Evolutionary conservation across 306 rosid species (phyloP).

Genomic region (Vigna unguiculata): DNA sequence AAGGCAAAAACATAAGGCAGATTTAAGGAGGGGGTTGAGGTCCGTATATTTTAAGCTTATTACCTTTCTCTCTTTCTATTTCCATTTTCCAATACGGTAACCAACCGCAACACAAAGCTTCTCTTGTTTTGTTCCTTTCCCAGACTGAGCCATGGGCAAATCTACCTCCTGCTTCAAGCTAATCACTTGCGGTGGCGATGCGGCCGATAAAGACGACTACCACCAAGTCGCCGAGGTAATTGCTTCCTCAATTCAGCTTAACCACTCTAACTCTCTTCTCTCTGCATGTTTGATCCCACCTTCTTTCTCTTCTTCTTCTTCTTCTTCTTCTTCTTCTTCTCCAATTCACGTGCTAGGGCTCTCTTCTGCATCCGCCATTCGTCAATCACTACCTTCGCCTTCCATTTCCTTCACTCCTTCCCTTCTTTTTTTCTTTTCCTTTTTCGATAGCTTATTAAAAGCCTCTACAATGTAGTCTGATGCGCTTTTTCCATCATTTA

Average conservation of each 20-base stretch:
- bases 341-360: conserved; percentile 6
- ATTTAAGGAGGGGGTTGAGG: conserved; percentile 64
- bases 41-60: conserved; percentile 59
- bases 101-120: conserved; percentile 49
- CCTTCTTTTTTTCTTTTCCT: background rate
- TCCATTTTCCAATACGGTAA: conserved; percentile 58
- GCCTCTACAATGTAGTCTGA: background rate
- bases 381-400: background rate
- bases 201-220: conserved; percentile 61
- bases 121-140: conserved; percentile 45
- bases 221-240: conserved; percentile 63
- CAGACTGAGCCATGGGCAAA: conserved; percentile 61
- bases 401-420: background rate
- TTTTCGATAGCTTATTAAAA: conserved; percentile 7
- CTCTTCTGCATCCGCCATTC: conserved; percentile 32
- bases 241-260: conserved; percentile 27
- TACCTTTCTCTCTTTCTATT: conserved; percentile 40
- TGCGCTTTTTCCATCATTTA: background rate
- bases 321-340: conserved; percentile 3
- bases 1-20: conserved; percentile 44
- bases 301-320: conserved; percentile 16
- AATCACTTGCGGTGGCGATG: conserved; percentile 75
- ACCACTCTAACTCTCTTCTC: background rate
- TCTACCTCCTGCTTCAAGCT: conserved; percentile 84
- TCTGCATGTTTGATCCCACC: conserved; percentile 28